These are phyloP conservation scores for Phaeoacremonium minimum DNA, from an alignment of 2,329 filamentous ascomycete species.

Conservation along the genomic window DNA sequence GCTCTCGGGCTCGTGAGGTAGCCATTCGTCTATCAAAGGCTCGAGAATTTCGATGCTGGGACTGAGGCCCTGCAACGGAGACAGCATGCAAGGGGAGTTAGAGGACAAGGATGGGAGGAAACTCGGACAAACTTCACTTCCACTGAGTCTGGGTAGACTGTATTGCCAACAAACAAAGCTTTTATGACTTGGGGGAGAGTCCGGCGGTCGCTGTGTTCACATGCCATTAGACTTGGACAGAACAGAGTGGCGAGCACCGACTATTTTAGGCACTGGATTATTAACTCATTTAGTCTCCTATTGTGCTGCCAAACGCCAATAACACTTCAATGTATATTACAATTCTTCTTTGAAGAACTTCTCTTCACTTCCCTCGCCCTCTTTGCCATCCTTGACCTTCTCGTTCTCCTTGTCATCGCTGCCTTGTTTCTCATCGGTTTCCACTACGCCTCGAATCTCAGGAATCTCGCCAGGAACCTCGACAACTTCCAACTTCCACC, in stretches of 20 bases:
- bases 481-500: conserved; percentile 78
- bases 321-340: conserved; percentile 23
- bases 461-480: conserved; percentile 57
- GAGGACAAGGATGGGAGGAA: too few species aligned
- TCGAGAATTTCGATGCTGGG: too few species aligned
- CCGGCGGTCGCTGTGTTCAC: too few species aligned
- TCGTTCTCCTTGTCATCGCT: conserved; percentile 16
- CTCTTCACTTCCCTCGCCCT: conserved; percentile 43
- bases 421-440: conserved; percentile 45
- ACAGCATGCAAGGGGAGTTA: too few species aligned
- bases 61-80: too few species aligned
- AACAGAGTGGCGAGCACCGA: background rate
- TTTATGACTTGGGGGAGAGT: too few species aligned
- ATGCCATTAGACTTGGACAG: background rate
- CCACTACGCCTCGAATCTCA: conserved; percentile 68
- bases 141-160: too few species aligned
- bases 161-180: too few species aligned
- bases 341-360: conserved; percentile 50
- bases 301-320: background rate
- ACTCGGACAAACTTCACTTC: too few species aligned
- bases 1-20: too few species aligned
- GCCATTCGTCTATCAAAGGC: too few species aligned
- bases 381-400: conserved; percentile 14
- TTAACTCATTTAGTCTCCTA: background rate
- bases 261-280: background rate